Percentiles rank a stretch among this genome's conserved stretches.
Conservation (phyloP, 768 basidiomycete species). For the Tephrocybe rancida region DNA sequence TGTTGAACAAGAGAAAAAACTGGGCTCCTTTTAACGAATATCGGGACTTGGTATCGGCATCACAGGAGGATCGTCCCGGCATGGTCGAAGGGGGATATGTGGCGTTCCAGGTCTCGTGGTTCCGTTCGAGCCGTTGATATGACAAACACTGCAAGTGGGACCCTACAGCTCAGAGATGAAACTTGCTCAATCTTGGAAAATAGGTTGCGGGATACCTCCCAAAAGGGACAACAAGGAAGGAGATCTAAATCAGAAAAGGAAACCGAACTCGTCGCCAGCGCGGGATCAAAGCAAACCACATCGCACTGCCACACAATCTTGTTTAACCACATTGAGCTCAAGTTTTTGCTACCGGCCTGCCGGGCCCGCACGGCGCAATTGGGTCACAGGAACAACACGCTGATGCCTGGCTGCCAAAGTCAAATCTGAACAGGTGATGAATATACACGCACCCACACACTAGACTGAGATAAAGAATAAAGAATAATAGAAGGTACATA, state of each 20-base stretch:
- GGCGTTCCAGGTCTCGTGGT: constrained; percentile 36
- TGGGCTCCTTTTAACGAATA: constrained; percentile 32
- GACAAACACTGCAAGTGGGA: constrained; percentile 27
- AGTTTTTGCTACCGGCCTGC: constrained; percentile 26
- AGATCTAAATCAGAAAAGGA: constrained; percentile 14
- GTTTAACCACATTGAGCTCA: constrained; percentile 7
- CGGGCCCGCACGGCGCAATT: constrained; percentile 27
- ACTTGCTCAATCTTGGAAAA: constrained; percentile 2
- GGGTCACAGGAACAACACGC: constrained; percentile 17
- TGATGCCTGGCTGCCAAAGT: constrained; percentile 9
- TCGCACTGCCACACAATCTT: constrained; percentile 8
- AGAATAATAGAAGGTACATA: not conserved
- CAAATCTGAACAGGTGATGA: constrained; percentile 11
- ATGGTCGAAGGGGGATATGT: constrained; percentile 28
- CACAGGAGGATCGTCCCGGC: constrained; percentile 27
- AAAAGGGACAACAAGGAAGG: constrained; percentile 13
- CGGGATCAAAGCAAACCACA: constrained; percentile 12
- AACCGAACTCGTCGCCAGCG: constrained; percentile 14
- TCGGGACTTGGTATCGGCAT: constrained; percentile 22
- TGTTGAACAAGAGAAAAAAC: constrained; percentile 23
- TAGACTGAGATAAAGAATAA: not conserved
- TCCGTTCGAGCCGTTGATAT: constrained; percentile 40
- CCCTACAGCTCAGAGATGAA: constrained; percentile 3
- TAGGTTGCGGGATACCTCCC: constrained; percentile 17
- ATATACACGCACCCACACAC: not conserved